Conservation (phyloP, 352 stramenopile species). For the Phytophthora litchii region DNA sequence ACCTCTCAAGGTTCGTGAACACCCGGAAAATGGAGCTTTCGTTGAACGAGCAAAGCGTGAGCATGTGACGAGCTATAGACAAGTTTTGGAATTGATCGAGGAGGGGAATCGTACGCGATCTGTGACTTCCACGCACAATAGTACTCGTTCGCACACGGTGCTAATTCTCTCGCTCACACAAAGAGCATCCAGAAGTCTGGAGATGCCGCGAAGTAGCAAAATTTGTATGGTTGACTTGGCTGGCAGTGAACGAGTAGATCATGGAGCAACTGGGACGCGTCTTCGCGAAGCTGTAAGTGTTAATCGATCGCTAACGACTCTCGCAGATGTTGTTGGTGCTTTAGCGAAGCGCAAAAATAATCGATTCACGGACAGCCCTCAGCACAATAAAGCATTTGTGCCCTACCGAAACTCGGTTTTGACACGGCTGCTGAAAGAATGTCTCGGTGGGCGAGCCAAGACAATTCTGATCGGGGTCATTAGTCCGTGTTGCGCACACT, state of each 20-base stretch:
- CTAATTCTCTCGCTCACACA: constrained; percentile 66
- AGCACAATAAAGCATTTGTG: constrained; percentile 54
- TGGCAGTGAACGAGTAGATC: constrained; percentile 66
- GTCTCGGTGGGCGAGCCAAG: constrained; percentile 79
- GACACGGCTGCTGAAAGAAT: constrained; percentile 82
- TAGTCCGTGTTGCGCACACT: constrained; percentile 83
- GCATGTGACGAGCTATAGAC: constrained; percentile 51
- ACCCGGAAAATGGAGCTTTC: constrained; percentile 68
- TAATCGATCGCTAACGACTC: constrained; percentile 83
- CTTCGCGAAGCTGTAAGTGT: constrained; percentile 81
- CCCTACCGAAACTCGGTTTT: constrained; percentile 92
- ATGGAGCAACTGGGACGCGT: constrained; percentile 48
- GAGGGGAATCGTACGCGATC: constrained; percentile 67
- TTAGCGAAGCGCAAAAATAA: constrained; percentile 46
- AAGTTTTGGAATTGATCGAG: constrained; percentile 62
- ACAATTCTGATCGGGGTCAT: constrained; percentile 90
- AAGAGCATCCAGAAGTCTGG: constrained; percentile 9
- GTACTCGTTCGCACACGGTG: constrained; percentile 67
- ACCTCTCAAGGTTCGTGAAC: constrained; percentile 75
- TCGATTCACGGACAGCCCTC: constrained; percentile 4
- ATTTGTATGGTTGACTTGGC: constrained; percentile 79
- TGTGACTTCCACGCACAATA: constrained; percentile 53
- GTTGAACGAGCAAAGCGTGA: constrained; percentile 64
- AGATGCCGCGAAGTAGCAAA: constrained; percentile 54
- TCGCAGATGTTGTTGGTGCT: constrained; percentile 86